Conservation (phyloP, 1,284 basidiomycete genomes). For the Jaminaea rosea region DNA sequence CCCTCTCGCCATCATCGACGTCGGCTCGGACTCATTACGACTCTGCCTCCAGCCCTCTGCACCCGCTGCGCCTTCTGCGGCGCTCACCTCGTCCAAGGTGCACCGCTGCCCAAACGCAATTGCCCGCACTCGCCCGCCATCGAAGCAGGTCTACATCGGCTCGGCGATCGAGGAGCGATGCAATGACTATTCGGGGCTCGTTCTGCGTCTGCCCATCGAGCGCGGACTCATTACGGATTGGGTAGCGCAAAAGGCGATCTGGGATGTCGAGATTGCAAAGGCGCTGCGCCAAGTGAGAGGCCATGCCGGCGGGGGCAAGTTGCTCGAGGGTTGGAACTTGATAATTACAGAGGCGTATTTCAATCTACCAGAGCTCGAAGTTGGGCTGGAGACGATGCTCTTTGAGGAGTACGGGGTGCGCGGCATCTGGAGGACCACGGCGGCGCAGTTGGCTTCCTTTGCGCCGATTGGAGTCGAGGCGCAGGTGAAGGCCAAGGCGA, state of each 20-base stretch:
- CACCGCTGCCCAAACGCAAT: slow-evolving; percentile 11
- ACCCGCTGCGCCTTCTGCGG: too few relatives aligned
- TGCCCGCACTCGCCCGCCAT: slow-evolving; percentile 3
- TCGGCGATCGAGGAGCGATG: slow-evolving; percentile 25
- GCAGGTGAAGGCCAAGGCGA: background rate
- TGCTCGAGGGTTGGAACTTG: slow-evolving; percentile 17
- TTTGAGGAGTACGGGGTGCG: slow-evolving; percentile 93
- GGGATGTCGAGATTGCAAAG: slow-evolving; percentile 28
- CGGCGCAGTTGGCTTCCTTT: slow-evolving; percentile 7
- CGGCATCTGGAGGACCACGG: slow-evolving; percentile 59
- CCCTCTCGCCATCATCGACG: slow-evolving; percentile 1
- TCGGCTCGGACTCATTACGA: slow-evolving; percentile 2
- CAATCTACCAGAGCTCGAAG: slow-evolving; percentile 80
- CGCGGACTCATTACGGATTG: slow-evolving; percentile 40
- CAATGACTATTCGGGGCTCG: slow-evolving; percentile 29
- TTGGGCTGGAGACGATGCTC: slow-evolving; percentile 82
- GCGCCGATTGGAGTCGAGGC: background rate
- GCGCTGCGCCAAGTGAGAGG: slow-evolving; percentile 8
- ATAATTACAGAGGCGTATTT: slow-evolving; percentile 87
- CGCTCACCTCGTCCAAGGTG: background rate
- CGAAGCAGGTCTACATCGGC: slow-evolving; percentile 10
- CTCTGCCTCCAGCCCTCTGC: background rate
- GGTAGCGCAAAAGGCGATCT: slow-evolving; percentile 37
- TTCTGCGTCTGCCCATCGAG: slow-evolving; percentile 34
- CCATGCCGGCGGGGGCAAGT: slow-evolving; percentile 1